Evolutionary conservation across 345 rosid species (phyloP), one percentile per base, ranked within the genome.

Genomic region (Hibiscus mutabilis): DNA sequence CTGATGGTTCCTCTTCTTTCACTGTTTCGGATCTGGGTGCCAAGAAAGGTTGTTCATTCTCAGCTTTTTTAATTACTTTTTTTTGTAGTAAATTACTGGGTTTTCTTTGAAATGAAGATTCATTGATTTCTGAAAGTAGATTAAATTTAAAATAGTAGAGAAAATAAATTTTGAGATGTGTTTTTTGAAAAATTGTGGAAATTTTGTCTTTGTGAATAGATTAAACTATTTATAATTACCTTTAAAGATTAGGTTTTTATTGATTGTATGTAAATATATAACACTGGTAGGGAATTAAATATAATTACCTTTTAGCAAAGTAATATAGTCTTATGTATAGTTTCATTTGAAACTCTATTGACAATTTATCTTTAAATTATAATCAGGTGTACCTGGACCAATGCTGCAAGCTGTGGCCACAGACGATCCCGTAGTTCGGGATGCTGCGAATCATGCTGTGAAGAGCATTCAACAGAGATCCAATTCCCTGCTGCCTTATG

Each of bases 391-490:
- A 0, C 31, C 22, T 40, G 52, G 27, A 7, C 6, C 88, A 55
- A 97, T 94, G 33, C 85, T 91, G 95, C 76, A 80, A 72, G 85
- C 73, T 55, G 94, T 92, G 71, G 87, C 94, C 6, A 86, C 75
- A 29, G 88, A 91, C 74, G 99, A 92, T 79, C 94, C 96, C 16
- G 85, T 81, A 53, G 88, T 96, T 46, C 90, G 85, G 80, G 93
- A 88, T 76, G 99, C 94, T 4, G 99, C 99, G 6, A 73, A 83
- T 71, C 97, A 95, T 78, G 99, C 98, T 56, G 64, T 96, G 53
- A 88, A 80, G 77, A 80, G 91, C 18, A 83, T 96, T 49, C 99
- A 92, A 80, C 91, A 91, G 82, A 89, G 93, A 83, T 96, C 99
- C 70, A 96, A 96, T 78, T 96, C 99, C 21, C 73, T 96, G 75